These are phyloP conservation scores for Lentinus brumalis DNA, from an alignment of 768 basidiomycete genomes.

Conservation along the genomic window DNA sequence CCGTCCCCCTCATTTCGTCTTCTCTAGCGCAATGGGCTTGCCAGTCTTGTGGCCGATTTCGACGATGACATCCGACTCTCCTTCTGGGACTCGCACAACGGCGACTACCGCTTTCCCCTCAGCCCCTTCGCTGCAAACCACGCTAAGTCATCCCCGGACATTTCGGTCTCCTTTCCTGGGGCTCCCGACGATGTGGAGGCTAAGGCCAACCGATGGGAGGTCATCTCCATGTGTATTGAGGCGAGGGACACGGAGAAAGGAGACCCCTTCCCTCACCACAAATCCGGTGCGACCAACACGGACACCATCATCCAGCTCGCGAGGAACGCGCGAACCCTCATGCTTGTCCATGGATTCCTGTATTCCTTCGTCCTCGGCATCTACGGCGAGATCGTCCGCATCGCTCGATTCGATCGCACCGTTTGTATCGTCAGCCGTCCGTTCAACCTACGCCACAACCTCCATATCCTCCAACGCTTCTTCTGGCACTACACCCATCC, in stretches of 20 bases:
- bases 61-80: not conserved
- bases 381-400: slow-evolving; percentile 10
- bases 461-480: slow-evolving; percentile 5
- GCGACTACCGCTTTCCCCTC: not conserved
- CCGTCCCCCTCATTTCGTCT: no score
- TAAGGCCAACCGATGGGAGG: not conserved
- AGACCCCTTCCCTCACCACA: not conserved
- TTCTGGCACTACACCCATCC: slow-evolving; percentile 18
- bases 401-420: slow-evolving; percentile 15
- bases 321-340: slow-evolving; percentile 11
- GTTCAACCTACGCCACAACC: not conserved
- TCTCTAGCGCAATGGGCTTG: not conserved
- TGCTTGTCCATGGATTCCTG: slow-evolving; percentile 11
- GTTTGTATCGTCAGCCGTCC: not conserved
- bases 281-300: not conserved
- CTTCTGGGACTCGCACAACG: not conserved
- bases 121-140: not conserved
- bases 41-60: not conserved
- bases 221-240: not conserved
- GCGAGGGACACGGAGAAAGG: no score
- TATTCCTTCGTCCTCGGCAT: slow-evolving; percentile 13
- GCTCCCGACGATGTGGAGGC: not conserved
- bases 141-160: not conserved
- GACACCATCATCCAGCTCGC: slow-evolving; percentile 6
- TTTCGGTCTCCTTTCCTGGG: slow-evolving; percentile 7